Evolutionary conservation across 2,329 filamentous ascomycete species (phyloP).

Genomic region (Harringtonia lauricola): DNA sequence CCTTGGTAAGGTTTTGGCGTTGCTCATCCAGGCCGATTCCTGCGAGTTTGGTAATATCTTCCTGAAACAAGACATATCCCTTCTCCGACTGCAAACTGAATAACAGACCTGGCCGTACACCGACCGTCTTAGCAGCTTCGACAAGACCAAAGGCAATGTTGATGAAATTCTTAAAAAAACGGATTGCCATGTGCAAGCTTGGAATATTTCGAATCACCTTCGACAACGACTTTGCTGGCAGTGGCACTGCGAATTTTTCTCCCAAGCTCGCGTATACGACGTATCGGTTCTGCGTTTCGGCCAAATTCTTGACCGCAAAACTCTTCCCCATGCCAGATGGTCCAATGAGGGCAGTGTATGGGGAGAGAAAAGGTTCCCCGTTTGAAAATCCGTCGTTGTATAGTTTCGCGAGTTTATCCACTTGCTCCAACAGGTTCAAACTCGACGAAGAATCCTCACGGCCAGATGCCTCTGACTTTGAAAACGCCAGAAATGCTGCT

Average conservation of each 20-base stretch:
- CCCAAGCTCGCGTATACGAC: background rate
- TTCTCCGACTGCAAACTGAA: no score
- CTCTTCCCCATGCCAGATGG: background rate
- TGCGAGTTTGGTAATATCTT: background rate
- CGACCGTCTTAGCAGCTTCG: no score
- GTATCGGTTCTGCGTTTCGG: background rate
- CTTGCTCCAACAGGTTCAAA: background rate
- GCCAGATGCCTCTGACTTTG: background rate
- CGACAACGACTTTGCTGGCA: background rate
- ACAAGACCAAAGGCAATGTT: no score
- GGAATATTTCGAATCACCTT: background rate
- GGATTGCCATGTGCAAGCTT: background rate
- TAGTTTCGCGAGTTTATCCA: background rate
- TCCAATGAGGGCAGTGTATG: background rate
- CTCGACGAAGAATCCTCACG: background rate
- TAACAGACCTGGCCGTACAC: no score
- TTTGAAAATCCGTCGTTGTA: background rate
- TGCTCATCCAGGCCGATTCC: background rate
- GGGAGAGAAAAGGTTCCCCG: background rate
- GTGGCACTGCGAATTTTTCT: background rate
- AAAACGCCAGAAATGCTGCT: background rate
- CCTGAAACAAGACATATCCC: background rate
- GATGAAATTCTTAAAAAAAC: background rate
- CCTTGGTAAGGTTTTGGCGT: background rate
- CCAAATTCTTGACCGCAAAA: background rate